phyloP scores from a whole-genome alignment of 2,329 filamentous ascomycete genomes.

The Penicillium janthinellum region DNA sequence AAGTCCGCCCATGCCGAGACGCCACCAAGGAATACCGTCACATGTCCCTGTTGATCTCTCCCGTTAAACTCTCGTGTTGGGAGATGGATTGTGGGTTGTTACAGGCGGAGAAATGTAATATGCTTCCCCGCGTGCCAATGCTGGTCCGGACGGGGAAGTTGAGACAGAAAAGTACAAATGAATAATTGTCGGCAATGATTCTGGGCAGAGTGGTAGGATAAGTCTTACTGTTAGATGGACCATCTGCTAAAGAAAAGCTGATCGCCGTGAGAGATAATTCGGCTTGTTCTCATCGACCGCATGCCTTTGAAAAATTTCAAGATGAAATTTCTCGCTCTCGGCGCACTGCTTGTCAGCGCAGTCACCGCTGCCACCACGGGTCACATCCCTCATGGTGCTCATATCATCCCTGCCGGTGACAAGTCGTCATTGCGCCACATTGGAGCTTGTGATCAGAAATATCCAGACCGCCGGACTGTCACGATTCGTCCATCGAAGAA shows the following conservation, averaged over 20 bases:
- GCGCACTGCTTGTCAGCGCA: slow-evolving; percentile 24
- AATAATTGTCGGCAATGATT: neutral
- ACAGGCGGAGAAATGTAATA: slow-evolving; percentile 31
- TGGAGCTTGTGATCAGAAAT: slow-evolving; percentile 29
- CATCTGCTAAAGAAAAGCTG: neutral
- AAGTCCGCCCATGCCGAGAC: slow-evolving; percentile 1
- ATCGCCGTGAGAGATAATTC: neutral
- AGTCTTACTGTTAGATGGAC: neutral
- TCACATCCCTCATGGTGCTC: slow-evolving; percentile 27
- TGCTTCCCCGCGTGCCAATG: slow-evolving; percentile 9
- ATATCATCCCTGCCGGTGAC: slow-evolving; percentile 29
- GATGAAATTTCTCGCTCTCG: slow-evolving; percentile 31
- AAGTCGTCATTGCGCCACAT: slow-evolving; percentile 19
- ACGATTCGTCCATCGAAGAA: slow-evolving; percentile 56
- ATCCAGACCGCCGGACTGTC: slow-evolving; percentile 47
- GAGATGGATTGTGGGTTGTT: slow-evolving; percentile 9
- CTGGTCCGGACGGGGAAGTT: neutral
- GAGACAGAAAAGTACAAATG: neutral
- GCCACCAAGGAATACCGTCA: neutral
- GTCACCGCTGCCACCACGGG: slow-evolving; percentile 22
- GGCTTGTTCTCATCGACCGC: neutral
- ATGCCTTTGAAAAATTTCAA: neutral
- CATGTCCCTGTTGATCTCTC: slow-evolving; percentile 11
- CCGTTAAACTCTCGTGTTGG: neutral
- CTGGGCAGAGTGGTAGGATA: too few species aligned